phyloP scores from a whole-genome alignment of 495 filamentous ascomycete genomes.

The Hypoxylon fuscum region DNA sequence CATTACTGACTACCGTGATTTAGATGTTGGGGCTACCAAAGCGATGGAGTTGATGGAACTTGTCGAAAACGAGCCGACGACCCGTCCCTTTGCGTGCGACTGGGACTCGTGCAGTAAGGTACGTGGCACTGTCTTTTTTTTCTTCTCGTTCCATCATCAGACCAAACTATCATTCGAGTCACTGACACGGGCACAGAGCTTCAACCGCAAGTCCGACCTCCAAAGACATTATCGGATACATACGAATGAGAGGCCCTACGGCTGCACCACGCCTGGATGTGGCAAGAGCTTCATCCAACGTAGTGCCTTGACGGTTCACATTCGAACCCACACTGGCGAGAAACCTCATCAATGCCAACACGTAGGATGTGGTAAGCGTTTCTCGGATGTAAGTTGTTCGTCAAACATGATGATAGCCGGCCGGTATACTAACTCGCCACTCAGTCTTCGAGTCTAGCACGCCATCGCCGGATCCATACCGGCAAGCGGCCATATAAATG shows the following conservation, averaged over 20 bases:
- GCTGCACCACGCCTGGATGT: constrained; percentile 73
- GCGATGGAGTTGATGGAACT: constrained; percentile 65
- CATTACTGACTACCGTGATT: constrained; percentile 33
- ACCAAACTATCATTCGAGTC: constrained; percentile 8
- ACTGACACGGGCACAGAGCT: constrained; percentile 66
- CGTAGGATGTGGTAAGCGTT: constrained; percentile 81
- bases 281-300: constrained; percentile 91
- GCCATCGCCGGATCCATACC: constrained; percentile 87
- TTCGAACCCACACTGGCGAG: constrained; percentile 86
- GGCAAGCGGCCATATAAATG: constrained; percentile 88
- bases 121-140: constrained; percentile 30
- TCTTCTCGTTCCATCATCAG: neutral
- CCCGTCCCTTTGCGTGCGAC: constrained; percentile 63
- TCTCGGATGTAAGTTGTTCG: constrained; percentile 76
- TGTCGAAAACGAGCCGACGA: constrained; percentile 61
- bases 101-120: constrained; percentile 64
- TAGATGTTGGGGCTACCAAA: constrained; percentile 40
- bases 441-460: constrained; percentile 86
- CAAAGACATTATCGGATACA: constrained; percentile 90
- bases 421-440: constrained; percentile 51
- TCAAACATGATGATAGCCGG: neutral
- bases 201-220: constrained; percentile 93
- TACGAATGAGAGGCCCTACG: constrained; percentile 87
- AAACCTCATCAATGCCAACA: constrained; percentile 88
- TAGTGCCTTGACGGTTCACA: constrained; percentile 87